Conservation (phyloP, 2,329 filamentous ascomycete species). For the Dryadomyces quercivorus region DNA sequence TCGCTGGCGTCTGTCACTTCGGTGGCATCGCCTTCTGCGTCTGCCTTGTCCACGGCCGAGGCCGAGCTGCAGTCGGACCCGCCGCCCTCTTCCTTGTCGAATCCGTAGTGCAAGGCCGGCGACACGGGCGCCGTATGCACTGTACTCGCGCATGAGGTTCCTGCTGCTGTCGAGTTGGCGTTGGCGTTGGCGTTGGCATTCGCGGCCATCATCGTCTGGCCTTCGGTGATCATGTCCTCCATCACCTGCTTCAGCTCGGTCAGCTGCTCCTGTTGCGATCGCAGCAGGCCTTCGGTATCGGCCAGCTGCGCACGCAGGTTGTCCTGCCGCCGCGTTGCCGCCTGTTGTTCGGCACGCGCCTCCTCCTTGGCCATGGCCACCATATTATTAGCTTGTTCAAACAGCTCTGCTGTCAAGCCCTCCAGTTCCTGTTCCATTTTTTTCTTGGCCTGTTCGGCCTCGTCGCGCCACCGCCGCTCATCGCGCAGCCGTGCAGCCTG, state of each 20-base stretch:
- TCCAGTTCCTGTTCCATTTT: constrained; percentile 89
- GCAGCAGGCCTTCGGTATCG: constrained; percentile 75
- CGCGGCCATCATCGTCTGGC: constrained; percentile 43
- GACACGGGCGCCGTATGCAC: constrained; percentile 65
- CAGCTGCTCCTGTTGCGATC: constrained; percentile 86
- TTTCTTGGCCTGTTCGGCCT: constrained; percentile 68
- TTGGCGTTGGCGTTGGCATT: not conserved
- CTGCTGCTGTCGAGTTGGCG: constrained; percentile 23
- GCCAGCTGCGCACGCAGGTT: constrained; percentile 74
- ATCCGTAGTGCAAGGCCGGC: constrained; percentile 55
- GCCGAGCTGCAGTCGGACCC: constrained; percentile 29
- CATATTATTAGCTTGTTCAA: constrained; percentile 98
- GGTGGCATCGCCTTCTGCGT: not conserved
- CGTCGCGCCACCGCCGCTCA: constrained; percentile 51
- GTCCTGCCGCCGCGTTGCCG: constrained; percentile 71
- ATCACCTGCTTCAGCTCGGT: constrained; percentile 84
- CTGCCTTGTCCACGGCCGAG: constrained; percentile 13
- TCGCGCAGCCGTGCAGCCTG: constrained; percentile 48
- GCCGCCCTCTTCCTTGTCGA: constrained; percentile 16
- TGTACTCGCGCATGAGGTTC: not conserved
- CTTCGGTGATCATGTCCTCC: constrained; percentile 68
- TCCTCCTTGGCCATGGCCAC: constrained; percentile 85
- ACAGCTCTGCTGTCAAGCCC: constrained; percentile 80
- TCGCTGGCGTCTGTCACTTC: not conserved
- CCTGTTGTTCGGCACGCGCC: constrained; percentile 72